These are phyloP conservation scores for Alternaria dauci DNA, from an alignment of 2,329 filamentous ascomycete genomes.

Conservation along the genomic window DNA sequence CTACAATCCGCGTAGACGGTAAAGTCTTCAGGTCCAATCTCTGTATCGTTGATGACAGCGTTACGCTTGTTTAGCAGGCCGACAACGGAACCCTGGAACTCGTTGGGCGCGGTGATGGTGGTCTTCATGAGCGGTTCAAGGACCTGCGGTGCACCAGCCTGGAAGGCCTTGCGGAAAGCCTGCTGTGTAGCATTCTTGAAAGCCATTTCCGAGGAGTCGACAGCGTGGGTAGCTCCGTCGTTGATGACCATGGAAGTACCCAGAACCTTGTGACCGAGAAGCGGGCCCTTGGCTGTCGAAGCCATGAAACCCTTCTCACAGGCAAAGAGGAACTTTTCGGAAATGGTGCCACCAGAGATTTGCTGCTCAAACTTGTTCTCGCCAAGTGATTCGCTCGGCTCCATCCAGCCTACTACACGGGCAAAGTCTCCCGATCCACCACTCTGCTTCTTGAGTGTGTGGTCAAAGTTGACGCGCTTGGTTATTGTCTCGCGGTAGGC, in stretches of 20 bases:
- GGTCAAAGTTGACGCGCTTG: slow-evolving; percentile 83
- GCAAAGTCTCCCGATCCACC: slow-evolving; percentile 96
- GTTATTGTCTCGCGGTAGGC: slow-evolving; percentile 96
- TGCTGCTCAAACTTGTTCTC: slow-evolving; percentile 86
- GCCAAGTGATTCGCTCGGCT: slow-evolving; percentile 77
- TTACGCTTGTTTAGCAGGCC: slow-evolving; percentile 96
- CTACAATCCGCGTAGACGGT: slow-evolving; percentile 91
- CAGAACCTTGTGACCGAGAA: slow-evolving; percentile 92
- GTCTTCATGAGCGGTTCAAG: slow-evolving; percentile 99
- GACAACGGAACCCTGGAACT: slow-evolving; percentile 97
- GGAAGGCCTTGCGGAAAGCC: slow-evolving; percentile 95
- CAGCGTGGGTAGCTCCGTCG: slow-evolving; percentile 96
- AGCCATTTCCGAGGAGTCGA: slow-evolving; percentile 94
- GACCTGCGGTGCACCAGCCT: slow-evolving; percentile 79
- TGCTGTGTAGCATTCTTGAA: slow-evolving; percentile 96
- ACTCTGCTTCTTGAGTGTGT: slow-evolving; percentile 91
- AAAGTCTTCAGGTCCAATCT: slow-evolving; percentile 93
- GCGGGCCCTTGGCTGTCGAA: slow-evolving; percentile 83
- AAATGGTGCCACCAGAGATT: slow-evolving; percentile 87
- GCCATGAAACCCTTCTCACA: slow-evolving; percentile 94
- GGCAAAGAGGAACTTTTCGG: slow-evolving; percentile 93
- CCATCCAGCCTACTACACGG: slow-evolving; percentile 88
- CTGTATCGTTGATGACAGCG: slow-evolving; percentile 92
- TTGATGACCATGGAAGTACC: slow-evolving; percentile 91
- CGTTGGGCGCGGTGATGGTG: slow-evolving; percentile 90